Evolutionary conservation across 2,329 filamentous ascomycete species (phyloP).

Genomic region (Scedosporium boydii): DNA sequence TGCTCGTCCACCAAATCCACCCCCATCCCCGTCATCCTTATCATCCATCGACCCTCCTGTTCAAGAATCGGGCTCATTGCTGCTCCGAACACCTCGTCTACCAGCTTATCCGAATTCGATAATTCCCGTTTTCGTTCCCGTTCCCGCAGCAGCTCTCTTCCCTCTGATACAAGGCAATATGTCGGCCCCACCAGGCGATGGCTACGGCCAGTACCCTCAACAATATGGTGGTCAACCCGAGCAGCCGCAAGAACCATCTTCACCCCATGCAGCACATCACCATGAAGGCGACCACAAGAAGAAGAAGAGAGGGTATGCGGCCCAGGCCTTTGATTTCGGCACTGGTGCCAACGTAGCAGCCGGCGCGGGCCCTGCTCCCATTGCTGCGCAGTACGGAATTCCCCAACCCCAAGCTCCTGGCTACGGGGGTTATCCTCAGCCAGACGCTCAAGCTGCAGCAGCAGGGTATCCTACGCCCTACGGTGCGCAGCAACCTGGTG

Average conservation of each 20-base stretch:
- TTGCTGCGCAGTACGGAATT: constrained; percentile 43
- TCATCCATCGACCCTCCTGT: not conserved
- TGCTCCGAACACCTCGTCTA: not conserved
- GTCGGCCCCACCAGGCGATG: constrained; percentile 49
- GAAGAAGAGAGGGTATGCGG: constrained; percentile 93
- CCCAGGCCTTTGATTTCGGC: constrained; percentile 88
- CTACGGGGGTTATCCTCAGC: constrained; percentile 53
- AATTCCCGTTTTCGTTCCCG: not conserved
- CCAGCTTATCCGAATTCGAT: not conserved
- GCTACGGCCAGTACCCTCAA: constrained; percentile 40
- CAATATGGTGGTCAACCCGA: constrained; percentile 31
- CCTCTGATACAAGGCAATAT: constrained; percentile 22
- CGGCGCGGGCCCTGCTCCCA: constrained; percentile 27
- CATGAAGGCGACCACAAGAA: constrained; percentile 48
- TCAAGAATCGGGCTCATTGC: not conserved
- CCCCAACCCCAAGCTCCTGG: constrained; percentile 32
- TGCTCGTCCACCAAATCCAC: not conserved
- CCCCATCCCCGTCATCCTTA: not conserved
- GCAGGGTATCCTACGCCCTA: constrained; percentile 26
- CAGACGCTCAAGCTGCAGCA: constrained; percentile 34
- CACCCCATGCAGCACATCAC: constrained; percentile 24
- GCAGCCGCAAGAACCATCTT: constrained; percentile 26
- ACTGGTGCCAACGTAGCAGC: constrained; percentile 66
- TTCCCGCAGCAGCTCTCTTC: not conserved
- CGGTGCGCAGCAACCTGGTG: constrained; percentile 32